phyloP scores from a whole-genome alignment of 176 grass and related monocot genomes.

The Avena eriantha region DNA sequence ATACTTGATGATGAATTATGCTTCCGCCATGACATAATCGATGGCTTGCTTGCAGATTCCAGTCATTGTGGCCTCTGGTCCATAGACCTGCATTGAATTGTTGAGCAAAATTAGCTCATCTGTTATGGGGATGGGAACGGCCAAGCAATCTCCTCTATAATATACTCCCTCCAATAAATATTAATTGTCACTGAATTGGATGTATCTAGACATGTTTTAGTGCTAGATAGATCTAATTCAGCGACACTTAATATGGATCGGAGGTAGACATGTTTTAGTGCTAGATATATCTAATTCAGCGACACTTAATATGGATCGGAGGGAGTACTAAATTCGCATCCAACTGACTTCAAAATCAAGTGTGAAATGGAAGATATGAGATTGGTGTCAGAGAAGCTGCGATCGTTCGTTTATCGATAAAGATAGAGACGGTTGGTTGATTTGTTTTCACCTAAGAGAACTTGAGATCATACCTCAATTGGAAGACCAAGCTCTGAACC shows the following conservation, averaged over 20 bases:
- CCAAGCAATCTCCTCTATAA: background rate
- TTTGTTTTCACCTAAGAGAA: background rate
- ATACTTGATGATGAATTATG: conserved; percentile 38
- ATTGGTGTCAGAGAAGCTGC: background rate
- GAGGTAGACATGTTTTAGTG: too few species aligned
- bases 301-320: too few species aligned
- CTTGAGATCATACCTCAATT: conserved; percentile 66
- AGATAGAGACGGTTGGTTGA: background rate
- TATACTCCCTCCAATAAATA: background rate
- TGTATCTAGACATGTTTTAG: too few species aligned
- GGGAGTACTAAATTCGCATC: background rate
- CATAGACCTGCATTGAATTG: conserved; percentile 71
- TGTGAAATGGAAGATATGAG: background rate
- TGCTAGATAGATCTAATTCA: too few species aligned
- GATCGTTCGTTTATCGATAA: background rate
- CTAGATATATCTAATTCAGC: too few species aligned
- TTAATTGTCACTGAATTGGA: too few species aligned
- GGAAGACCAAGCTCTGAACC: conserved; percentile 80
- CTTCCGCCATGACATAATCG: conserved; percentile 71
- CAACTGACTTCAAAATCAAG: background rate
- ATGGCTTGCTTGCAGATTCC: conserved; percentile 97
- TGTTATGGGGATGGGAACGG: background rate
- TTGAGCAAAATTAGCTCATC: conserved; percentile 31
- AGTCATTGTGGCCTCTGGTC: conserved; percentile 96
- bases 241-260: too few species aligned